phyloP scores from a whole-genome alignment of 805 yeast genomes.

The Zygoascus tannicola region DNA sequence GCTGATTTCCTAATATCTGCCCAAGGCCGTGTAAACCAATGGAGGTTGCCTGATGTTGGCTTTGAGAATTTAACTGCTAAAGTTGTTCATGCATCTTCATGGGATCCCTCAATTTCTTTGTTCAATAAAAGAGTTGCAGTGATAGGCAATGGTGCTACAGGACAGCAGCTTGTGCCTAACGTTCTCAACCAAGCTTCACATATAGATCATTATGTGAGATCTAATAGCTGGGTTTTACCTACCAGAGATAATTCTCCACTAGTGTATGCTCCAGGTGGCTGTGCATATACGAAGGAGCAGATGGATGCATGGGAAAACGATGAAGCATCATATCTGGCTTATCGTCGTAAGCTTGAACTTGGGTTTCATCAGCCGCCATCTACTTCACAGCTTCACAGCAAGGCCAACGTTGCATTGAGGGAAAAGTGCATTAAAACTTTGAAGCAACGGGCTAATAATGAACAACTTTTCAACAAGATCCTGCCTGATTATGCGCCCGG shows the following conservation, averaged over 20 bases:
- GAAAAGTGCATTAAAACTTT: no score
- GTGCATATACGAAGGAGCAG: constrained; percentile 16
- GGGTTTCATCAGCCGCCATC: no score
- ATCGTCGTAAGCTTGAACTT: not conserved
- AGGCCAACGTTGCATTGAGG: not conserved
- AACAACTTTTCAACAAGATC: constrained; percentile 7
- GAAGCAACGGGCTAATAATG: no score
- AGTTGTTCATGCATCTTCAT: constrained; percentile 26
- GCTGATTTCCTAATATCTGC: constrained; percentile 21
- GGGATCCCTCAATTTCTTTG: constrained; percentile 23
- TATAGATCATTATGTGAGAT: constrained; percentile 17
- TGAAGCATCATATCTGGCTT: not conserved
- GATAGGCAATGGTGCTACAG: constrained; percentile 31
- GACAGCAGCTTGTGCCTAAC: constrained; percentile 26
- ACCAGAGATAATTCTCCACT: not conserved
- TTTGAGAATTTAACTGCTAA: constrained; percentile 23
- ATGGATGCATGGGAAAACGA: constrained; percentile 7
- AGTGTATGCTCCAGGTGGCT: constrained; percentile 1
- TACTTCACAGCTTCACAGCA: no score
- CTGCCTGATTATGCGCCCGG: constrained; percentile 19
- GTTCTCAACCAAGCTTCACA: constrained; percentile 18
- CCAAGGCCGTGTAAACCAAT: constrained; percentile 22
- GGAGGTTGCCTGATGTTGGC: constrained; percentile 25
- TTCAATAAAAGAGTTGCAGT: constrained; percentile 25
- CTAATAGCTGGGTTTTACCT: constrained; percentile 15